These are phyloP conservation scores for Phallus indusiatus DNA, from an alignment of 768 basidiomycete genomes.

Conservation along the genomic window DNA sequence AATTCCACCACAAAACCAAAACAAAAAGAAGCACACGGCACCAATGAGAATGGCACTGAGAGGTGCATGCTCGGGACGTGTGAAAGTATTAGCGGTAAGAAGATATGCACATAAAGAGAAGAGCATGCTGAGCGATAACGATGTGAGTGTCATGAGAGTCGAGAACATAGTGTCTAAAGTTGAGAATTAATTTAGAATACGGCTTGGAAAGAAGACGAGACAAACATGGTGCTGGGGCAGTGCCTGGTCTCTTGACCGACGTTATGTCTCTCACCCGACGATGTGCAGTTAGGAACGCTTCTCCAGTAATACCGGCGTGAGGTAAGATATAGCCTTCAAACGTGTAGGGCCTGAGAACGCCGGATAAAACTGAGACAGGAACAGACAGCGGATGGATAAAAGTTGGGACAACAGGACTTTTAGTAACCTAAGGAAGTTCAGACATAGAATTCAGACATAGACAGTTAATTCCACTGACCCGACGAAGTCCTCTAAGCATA, in stretches of 20 bases:
- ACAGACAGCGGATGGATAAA: slow-evolving; percentile 19
- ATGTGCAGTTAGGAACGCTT: slow-evolving; percentile 53
- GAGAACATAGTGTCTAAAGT: slow-evolving; percentile 66
- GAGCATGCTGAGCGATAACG: slow-evolving; percentile 71
- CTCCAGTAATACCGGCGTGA: slow-evolving; percentile 70
- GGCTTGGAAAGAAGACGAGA: background rate
- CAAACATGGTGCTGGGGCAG: slow-evolving; percentile 25
- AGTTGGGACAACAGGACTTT: slow-evolving; percentile 11
- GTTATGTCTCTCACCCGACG: slow-evolving; percentile 48
- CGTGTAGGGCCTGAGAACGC: slow-evolving; percentile 38
- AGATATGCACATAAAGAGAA: slow-evolving; percentile 78
- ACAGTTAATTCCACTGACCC: background rate
- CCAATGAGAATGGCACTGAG: slow-evolving; percentile 70
- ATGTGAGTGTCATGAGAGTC: slow-evolving; percentile 47
- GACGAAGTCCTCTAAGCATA: slow-evolving; percentile 4
- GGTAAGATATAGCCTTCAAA: slow-evolving; percentile 43
- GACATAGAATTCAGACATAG: too few relatives aligned
- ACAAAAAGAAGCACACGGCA: slow-evolving; percentile 70
- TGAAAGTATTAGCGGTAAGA: slow-evolving; percentile 76
- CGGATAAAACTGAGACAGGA: slow-evolving; percentile 28
- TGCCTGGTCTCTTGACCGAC: slow-evolving; percentile 36
- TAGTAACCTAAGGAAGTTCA: slow-evolving; percentile 10
- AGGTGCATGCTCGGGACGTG: slow-evolving; percentile 61
- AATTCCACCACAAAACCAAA: slow-evolving; percentile 73
- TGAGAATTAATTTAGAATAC: slow-evolving; percentile 16